phyloP scores from a whole-genome alignment of 1,139 yeast species.

The Meyerozyma sp. region DNA sequence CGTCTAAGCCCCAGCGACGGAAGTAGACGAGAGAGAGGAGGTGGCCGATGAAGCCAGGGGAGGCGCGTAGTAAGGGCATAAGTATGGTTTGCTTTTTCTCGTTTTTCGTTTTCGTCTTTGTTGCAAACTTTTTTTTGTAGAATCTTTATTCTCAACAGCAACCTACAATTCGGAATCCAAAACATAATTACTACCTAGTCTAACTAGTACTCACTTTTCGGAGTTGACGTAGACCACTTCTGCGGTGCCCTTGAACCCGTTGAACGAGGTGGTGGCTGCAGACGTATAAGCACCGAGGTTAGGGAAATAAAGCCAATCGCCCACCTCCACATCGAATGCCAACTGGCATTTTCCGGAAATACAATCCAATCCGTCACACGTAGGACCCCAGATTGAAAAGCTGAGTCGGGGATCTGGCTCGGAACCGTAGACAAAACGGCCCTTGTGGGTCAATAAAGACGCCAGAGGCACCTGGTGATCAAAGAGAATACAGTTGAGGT shows the following conservation, averaged over 20 bases:
- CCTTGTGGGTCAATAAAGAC: conserved; percentile 52
- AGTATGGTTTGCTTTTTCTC: no score
- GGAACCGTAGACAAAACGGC: conserved; percentile 42
- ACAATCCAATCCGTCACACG: conserved; percentile 95
- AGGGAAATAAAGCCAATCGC: conserved; percentile 90
- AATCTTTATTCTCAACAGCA: no score
- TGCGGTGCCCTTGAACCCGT: conserved; percentile 70
- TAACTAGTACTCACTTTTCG: conserved; percentile 11
- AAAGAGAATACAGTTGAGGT: conserved; percentile 86
- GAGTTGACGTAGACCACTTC: conserved; percentile 59
- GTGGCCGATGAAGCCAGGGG: no score
- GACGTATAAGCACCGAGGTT: conserved; percentile 91
- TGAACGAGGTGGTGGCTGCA: conserved; percentile 83
- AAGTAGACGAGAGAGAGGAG: not conserved
- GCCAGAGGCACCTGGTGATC: conserved; percentile 86
- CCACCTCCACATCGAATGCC: conserved; percentile 61
- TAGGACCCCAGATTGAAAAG: conserved; percentile 94
- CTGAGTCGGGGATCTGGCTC: conserved; percentile 7
- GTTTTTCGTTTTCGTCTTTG: no score
- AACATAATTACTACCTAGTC: not conserved
- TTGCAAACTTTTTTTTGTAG: no score
- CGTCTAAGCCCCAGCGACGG: not conserved
- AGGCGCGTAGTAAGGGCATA: no score
- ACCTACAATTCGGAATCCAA: not conserved
- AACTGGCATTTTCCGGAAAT: conserved; percentile 51